Conservation (phyloP, 2,329 filamentous ascomycete species). For the Zymoseptoria brevis region DNA sequence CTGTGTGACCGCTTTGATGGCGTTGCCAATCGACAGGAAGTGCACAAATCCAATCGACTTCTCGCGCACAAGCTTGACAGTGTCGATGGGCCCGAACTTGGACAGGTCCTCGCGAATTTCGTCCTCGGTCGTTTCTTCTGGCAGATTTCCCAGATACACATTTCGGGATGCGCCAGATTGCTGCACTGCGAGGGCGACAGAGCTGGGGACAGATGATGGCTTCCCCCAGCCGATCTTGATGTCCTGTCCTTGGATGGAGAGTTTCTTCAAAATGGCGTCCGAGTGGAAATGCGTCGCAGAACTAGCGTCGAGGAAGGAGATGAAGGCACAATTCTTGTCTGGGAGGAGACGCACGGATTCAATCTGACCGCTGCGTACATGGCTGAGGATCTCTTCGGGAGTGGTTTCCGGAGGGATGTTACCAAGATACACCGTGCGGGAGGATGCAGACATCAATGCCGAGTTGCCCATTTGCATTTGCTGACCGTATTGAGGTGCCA, state of each 20-base stretch:
- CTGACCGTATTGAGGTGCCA: conserved; percentile 36
- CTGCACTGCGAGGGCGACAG: conserved; percentile 92
- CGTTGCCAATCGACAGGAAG: conserved; percentile 93
- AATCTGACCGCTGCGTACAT: conserved; percentile 94
- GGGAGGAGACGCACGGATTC: conserved; percentile 95
- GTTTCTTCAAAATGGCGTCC: conserved; percentile 98
- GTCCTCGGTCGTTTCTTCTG: conserved; percentile 83
- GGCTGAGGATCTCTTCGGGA: conserved; percentile 91
- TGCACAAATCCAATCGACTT: conserved; percentile 98
- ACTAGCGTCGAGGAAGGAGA: conserved; percentile 95
- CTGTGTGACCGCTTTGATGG: conserved; percentile 95
- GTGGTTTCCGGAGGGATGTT: conserved; percentile 98
- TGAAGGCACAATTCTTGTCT: conserved; percentile 99
- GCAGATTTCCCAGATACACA: conserved; percentile 88
- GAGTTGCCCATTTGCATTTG: conserved; percentile 52
- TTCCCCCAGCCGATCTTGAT: conserved; percentile 99
- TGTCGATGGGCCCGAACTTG: conserved; percentile 95
- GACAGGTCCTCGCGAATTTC: conserved; percentile 89
- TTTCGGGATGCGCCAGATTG: conserved; percentile 95
- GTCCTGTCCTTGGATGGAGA: conserved; percentile 96
- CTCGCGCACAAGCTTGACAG: conserved; percentile 93
- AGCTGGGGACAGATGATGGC: conserved; percentile 94
- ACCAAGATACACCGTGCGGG: conserved; percentile 91
- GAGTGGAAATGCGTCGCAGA: conserved; percentile 99
- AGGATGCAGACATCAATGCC: conserved; percentile 80